phyloP scores from a whole-genome alignment of 1,139 yeast species.

The Blastobotrys raffinosifermentans region DNA sequence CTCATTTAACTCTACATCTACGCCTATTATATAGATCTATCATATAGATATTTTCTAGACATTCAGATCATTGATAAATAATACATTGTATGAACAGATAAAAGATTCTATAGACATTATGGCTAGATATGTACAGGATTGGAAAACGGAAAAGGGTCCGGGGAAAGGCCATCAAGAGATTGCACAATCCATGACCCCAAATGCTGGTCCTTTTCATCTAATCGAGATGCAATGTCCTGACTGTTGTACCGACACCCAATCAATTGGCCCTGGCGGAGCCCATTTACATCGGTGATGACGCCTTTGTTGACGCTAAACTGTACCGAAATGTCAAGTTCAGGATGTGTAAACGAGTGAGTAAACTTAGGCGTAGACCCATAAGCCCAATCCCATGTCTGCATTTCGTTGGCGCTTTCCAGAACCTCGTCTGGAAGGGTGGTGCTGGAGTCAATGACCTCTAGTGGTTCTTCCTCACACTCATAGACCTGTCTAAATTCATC shows the following conservation, averaged over 20 bases:
- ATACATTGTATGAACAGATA: too few species aligned
- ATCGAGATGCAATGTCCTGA: not conserved
- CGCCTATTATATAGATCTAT: too few species aligned
- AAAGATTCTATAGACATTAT: too few species aligned
- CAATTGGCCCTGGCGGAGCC: not conserved
- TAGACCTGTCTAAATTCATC: constrained; percentile 37
- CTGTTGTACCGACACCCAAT: not conserved
- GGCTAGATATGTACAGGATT: too few species aligned
- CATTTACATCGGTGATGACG: constrained; percentile 26
- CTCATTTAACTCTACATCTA: too few species aligned
- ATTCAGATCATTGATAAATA: too few species aligned
- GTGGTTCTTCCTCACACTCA: constrained; percentile 13
- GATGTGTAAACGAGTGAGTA: constrained; percentile 38
- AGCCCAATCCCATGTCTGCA: constrained; percentile 63
- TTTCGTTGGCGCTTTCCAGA: constrained; percentile 37
- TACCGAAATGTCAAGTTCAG: constrained; percentile 33
- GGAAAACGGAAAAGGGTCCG: too few species aligned
- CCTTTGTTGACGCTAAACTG: constrained; percentile 43
- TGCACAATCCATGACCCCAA: too few species aligned
- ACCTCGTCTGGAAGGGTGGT: constrained; percentile 45
- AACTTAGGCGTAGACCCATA: constrained; percentile 69
- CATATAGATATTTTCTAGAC: too few species aligned
- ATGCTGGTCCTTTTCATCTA: too few species aligned
- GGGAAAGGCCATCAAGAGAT: too few species aligned
- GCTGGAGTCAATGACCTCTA: constrained; percentile 13